A percentile compares a stretch with the other conserved stretches of the same genome.
phyloP scores from a whole-genome alignment of 768 basidiomycete genomes.

The Coprinellus aureogranulatus region DNA sequence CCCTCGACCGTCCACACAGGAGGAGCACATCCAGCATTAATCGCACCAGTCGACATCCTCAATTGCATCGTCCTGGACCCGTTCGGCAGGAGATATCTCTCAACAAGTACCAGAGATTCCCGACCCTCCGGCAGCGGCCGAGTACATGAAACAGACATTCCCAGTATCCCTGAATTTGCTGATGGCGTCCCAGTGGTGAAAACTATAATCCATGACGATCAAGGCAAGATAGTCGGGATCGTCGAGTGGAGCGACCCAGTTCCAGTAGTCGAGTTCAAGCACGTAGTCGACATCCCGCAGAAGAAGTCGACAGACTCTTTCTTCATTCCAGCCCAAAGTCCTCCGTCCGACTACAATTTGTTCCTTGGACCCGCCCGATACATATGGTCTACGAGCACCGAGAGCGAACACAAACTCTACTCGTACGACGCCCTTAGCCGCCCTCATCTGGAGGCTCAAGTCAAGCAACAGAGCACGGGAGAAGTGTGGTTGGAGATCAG shows the following conservation, averaged over 20 bases:
- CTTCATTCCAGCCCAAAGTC: not conserved
- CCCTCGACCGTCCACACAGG: not conserved
- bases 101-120: not conserved
- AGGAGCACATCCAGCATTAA: not conserved
- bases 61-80: not conserved
- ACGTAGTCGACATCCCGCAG: not conserved
- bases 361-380: not conserved
- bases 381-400: not conserved
- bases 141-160: too few species aligned
- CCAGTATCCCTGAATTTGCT: not conserved
- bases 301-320: not conserved
- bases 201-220: not conserved
- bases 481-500: not conserved
- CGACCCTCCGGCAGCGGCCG: not conserved
- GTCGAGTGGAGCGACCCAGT: not conserved
- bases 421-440: not conserved
- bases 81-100: not conserved
- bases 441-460: too few species aligned
- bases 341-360: not conserved
- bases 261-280: not conserved
- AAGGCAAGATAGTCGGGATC: not conserved
- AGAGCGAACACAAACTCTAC: not conserved
- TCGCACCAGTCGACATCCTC: conserved; percentile 2
- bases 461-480: not conserved
- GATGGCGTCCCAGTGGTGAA: too few species aligned